Conservation (phyloP, 768 basidiomycete species). For the Pholiota molesta region DNA sequence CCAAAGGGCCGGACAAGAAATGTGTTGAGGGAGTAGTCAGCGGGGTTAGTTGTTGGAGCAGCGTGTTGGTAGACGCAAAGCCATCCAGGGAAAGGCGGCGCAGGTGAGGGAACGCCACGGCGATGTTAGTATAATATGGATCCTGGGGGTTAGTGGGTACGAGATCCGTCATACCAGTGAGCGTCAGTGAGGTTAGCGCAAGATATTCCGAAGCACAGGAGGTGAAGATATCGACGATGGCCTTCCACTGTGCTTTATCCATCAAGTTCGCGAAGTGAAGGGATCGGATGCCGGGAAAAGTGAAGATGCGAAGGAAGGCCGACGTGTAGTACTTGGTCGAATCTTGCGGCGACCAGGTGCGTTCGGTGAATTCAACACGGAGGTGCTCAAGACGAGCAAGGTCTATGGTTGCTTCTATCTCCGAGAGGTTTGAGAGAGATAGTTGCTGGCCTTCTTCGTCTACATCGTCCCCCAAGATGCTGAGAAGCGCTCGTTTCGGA, state of each 20-base stretch:
- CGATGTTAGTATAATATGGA: constrained; percentile 10
- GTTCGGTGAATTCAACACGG: constrained; percentile 21
- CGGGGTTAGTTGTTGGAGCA: constrained; percentile 26
- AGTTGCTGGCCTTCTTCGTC: constrained; percentile 13
- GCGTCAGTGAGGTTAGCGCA: constrained; percentile 23
- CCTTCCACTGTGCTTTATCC: constrained; percentile 15
- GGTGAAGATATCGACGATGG: constrained; percentile 16
- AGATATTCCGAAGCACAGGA: constrained; percentile 17
- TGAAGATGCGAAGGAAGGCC: constrained; percentile 27
- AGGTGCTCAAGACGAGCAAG: constrained; percentile 28
- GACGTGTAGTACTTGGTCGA: constrained; percentile 14
- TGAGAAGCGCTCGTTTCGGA: constrained; percentile 18
- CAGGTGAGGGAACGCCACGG: constrained; percentile 29
- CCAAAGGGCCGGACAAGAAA: too few relatives aligned
- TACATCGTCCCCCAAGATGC: constrained; percentile 6
- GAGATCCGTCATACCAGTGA: constrained; percentile 24
- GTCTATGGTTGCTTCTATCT: constrained; percentile 15
- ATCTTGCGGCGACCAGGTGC: constrained; percentile 5
- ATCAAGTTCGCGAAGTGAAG: constrained; percentile 22
- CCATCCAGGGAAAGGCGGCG: constrained; percentile 25
- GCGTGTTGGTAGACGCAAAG: constrained; percentile 23
- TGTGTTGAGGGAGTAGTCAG: too few relatives aligned
- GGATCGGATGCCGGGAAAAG: constrained; percentile 5
- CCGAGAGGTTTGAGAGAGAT: neutral
- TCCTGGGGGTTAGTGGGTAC: constrained; percentile 11